phyloP scores from a whole-genome alignment of 148 eudicot species.

The Rhododendron vialii region DNA sequence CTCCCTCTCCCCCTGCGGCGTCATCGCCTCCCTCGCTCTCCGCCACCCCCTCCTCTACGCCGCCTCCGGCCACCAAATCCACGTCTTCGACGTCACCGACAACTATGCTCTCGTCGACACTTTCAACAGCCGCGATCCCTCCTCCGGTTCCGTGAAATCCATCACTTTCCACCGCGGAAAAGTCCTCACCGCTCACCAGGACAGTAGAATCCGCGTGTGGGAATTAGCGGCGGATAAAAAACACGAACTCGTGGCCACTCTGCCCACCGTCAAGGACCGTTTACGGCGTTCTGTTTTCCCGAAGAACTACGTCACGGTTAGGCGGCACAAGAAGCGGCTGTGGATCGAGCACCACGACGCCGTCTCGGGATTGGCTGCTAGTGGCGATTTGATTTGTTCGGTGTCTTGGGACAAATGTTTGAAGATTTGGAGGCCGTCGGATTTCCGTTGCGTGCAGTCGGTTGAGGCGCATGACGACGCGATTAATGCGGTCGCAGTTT shows the following conservation, averaged over 20 bases:
- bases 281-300: conserved; percentile 43
- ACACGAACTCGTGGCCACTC: conserved; percentile 42
- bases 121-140: conserved; percentile 19
- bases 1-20: conserved; percentile 24
- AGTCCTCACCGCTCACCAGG: conserved; percentile 68
- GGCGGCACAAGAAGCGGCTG: conserved; percentile 57
- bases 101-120: conserved; percentile 28
- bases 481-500: conserved; percentile 50
- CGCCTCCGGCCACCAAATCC: conserved; percentile 41
- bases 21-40: conserved; percentile 27
- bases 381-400: conserved; percentile 30
- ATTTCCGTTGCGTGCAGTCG: conserved; percentile 42
- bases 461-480: conserved; percentile 66
- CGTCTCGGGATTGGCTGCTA: conserved; percentile 47
- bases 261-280: conserved; percentile 60
- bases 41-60: conserved; percentile 48
- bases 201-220: conserved; percentile 72
- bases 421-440: conserved; percentile 44
- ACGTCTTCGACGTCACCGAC: conserved; percentile 32
- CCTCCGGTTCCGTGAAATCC: conserved; percentile 52
- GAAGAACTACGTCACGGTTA: conserved; percentile 53
- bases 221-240: conserved; percentile 10
- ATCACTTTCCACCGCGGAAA: conserved; percentile 34
- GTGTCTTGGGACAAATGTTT: conserved; percentile 76
- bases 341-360: conserved; percentile 90